Base-by-base conservation (phyloP, 1,139 yeast species). In the Suhomyces choctaworum region DNA sequence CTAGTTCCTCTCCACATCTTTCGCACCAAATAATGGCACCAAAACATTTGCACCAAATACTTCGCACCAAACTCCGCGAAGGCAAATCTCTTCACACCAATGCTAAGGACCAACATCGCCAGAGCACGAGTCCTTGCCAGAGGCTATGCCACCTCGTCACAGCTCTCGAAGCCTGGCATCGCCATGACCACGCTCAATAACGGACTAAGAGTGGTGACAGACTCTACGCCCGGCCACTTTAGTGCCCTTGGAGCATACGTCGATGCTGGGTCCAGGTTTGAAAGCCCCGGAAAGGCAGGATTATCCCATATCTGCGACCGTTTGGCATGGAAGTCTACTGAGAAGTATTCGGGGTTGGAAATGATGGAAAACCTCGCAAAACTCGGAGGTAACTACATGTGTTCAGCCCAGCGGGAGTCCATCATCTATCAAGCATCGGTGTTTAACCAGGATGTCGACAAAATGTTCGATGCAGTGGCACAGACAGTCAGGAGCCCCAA, bases 401-500 rank as follows among this genome's bases (percentile, higher is more conserved):
- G 96, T 54, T 83, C 96, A 1, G 87, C 96, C 1, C 87, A 95
- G 19, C 73, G 98, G 54, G 98, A 92, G 57, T 78, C 94, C 4
- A 75, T 92, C 68, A 79, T 92, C 66, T 92, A 92, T 59, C 97
- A 92, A 60, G 95, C 97, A 2, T 82, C 96, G 2, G 96, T 89
- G 1, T 92, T 92, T 69, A 89, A 90, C 56, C 76, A 65, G 36
- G 96, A 90, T 54, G 81, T 84, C n/a, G 94, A 80, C 29, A 68
- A 71, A 46, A 89, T 94, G 96, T 78, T 87, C 48, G 76, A 76
- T 29, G 68, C 88, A 34, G 69, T 92, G 49, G 68, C 88, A n/a
- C 94, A 89, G 48, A 87, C 97, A 0, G 82, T 90, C 7, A 65
- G 82, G 15, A 68, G 67, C 39, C 98, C 98, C 4, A 59, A 58